Conservation (phyloP, 1,139 yeast genomes). For the Debaryomyces robertsiae region DNA sequence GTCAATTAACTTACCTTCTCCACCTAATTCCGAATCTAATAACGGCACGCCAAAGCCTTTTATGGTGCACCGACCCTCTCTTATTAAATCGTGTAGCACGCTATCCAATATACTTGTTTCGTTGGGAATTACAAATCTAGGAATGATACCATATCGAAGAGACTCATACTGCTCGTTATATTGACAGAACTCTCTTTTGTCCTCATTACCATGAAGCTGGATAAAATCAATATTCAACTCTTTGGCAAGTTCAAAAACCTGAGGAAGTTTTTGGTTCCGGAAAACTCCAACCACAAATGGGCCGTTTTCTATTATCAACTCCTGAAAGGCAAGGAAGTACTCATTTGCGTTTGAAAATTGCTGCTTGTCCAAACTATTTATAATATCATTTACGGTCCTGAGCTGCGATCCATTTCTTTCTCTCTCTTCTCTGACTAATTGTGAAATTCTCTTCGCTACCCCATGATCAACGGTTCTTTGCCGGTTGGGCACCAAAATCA, state of each 20-base stretch:
- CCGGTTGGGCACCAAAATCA: constrained; percentile 83
- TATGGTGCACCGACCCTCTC: constrained; percentile 8
- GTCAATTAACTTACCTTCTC: constrained; percentile 79
- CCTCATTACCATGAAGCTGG: constrained; percentile 88
- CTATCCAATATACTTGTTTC: constrained; percentile 35
- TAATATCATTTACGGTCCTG: constrained; percentile 24
- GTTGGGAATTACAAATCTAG: constrained; percentile 66
- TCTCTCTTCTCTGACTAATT: constrained; percentile 28
- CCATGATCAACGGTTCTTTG: constrained; percentile 64
- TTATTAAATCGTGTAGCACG: constrained; percentile 21
- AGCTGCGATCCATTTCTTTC: constrained; percentile 19
- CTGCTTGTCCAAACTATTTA: constrained; percentile 18
- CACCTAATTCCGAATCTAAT: constrained; percentile 88
- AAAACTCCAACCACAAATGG: constrained; percentile 90
- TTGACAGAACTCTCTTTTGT: constrained; percentile 53
- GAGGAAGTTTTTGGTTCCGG: constrained; percentile 72
- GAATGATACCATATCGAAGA: constrained; percentile 59
- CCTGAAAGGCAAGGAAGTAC: constrained; percentile 38
- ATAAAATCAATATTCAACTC: constrained; percentile 68
- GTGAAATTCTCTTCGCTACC: constrained; percentile 58
- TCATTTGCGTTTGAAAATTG: constrained; percentile 23
- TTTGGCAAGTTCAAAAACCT: constrained; percentile 51
- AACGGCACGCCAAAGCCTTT: constrained; percentile 55
- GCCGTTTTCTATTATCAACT: constrained; percentile 48
- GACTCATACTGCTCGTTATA: constrained; percentile 20